Evolutionary conservation across 1,284 basidiomycete genomes (phyloP).

Genomic region (Abortiporus biennis): DNA sequence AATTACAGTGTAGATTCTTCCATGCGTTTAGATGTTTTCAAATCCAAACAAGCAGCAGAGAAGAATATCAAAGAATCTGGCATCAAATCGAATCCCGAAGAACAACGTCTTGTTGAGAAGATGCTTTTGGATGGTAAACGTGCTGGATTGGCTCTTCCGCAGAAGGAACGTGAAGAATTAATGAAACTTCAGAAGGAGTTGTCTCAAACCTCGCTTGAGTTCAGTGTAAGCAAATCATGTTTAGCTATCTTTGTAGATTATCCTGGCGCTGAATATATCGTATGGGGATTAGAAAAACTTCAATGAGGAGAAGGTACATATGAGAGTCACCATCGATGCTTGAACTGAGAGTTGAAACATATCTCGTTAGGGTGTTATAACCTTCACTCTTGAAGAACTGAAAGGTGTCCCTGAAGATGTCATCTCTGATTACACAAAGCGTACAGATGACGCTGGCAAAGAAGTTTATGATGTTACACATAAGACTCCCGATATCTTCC

Average conservation of each 20-base stretch:
- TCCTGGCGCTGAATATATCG: neutral
- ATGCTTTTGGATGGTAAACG: conserved; percentile 73
- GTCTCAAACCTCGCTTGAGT: conserved; percentile 65
- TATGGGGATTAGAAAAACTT: conserved; percentile 63
- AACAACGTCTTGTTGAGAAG: conserved; percentile 69
- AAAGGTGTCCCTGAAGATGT: conserved; percentile 76
- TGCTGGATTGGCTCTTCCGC: conserved; percentile 67
- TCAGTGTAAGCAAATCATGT: conserved; percentile 45
- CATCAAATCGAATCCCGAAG: conserved; percentile 53
- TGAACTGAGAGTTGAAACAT: neutral
- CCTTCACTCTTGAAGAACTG: conserved; percentile 67
- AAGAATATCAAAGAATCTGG: conserved; percentile 58
- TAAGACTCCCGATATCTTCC: conserved; percentile 74
- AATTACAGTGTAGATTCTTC: conserved; percentile 65
- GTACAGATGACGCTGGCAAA: conserved; percentile 40
- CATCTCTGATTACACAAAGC: conserved; percentile 66
- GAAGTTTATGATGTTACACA: conserved; percentile 66
- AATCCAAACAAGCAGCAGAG: conserved; percentile 63
- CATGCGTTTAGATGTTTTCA: conserved; percentile 75
- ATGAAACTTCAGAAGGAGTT: conserved; percentile 63
- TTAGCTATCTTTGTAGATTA: neutral
- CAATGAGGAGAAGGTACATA: conserved; percentile 73
- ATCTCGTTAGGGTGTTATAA: conserved; percentile 43
- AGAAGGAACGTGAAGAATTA: conserved; percentile 52
- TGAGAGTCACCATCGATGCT: neutral